Base-by-base conservation (phyloP, 2,329 filamentous ascomycete species). In the Alternaria novae-zelandiae region DNA sequence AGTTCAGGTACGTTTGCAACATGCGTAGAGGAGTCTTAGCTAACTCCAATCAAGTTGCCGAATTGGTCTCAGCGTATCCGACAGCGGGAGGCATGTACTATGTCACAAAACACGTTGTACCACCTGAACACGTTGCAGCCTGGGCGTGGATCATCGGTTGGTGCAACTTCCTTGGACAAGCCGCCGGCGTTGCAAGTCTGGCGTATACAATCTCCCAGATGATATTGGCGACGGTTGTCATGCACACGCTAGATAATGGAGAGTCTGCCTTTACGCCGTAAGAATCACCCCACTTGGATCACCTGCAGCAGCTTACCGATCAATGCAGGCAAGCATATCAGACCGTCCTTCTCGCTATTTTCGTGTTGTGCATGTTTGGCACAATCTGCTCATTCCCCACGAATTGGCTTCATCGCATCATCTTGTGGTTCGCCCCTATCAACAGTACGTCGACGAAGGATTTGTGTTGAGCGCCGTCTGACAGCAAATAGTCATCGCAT, bases 71-170 rank as follows among this genome's bases (percentile, higher is more conserved):
- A 8, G 88, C 88, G 30, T 90, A 90, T 78, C 88, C 88, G 32
- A 90, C 88, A 2, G 88, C 88, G 3, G 88, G 88, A 20, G 88
- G 88, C 3, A 90, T 90, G 87, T 90, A 90, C 76, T 90, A 89
- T 74, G 87, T 89, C 32, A 89, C 87, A 10, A 90, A 90, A 70
- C 85, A 88, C 72, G 87, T 90, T 32, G 87, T 90, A 2, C 88
- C 88, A 9, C 79, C 82, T 15, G 83, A 88, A 59, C 85, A 89
- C 72, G 87, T 89, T 28, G 85, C 88, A 2, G 84, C 89, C 12
- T 89, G 87, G 82, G 85, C 87, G 0, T 90, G 88, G 88, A 81
- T 89, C 46, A 87, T 89, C 59, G 88, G 88, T n/a, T 90, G 88
- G 88, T 88, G 87, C 72, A 90, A 90, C 67, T 84, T 90, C 30